Base-by-base conservation (phyloP, 2,329 filamentous ascomycete genomes). In the Davidsoniella eucalypti region DNA sequence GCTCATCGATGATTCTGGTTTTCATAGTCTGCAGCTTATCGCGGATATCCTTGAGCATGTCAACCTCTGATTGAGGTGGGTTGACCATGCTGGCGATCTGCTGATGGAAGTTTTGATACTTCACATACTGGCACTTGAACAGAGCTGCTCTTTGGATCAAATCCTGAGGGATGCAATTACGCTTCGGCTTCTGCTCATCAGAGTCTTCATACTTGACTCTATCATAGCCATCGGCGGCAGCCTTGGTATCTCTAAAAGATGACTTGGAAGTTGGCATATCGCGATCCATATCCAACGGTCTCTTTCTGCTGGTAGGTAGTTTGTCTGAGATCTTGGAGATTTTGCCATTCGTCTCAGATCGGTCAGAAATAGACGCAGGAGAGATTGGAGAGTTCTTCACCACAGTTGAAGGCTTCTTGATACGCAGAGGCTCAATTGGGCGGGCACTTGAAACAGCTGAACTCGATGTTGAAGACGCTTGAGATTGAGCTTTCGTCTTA, bases 51-150 rank as follows among this genome's bases (percentile, higher is more conserved):
- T 71, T 57, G 43, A 81, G 60, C 44, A 71, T 61, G 5, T 64
- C 63, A 47, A 80, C 61, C 58, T 74, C 71, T 14, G 70, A 65
- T 52, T 69, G 64, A 0, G 70, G 67, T 2, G 76, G 74, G 47
- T 75, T 67, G 37, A 68, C 65, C 55, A 73, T 57, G 5, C 61
- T 67, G 16, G 65, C 63, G 52, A 82, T 68, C 61, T 80, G 70
- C 53, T 68, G 61, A 58, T 81, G 76, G 42, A 80, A 63, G 10
- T 67, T 61, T 58, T 73, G 67, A 58, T 82, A 81, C 53, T 69
- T 69, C 48, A 70, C 65, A 58, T 81, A 81, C 54, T 58, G 72
- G 43, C 61, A 58, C 60, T 75, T 74, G 64, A 80, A 82, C 53
- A 62, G 67, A 54, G 67, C 64, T 16, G 78, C 76, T 56, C 74